phyloP scores from a whole-genome alignment of 73 alveolate species.

The Strombidium stylifer region DNA sequence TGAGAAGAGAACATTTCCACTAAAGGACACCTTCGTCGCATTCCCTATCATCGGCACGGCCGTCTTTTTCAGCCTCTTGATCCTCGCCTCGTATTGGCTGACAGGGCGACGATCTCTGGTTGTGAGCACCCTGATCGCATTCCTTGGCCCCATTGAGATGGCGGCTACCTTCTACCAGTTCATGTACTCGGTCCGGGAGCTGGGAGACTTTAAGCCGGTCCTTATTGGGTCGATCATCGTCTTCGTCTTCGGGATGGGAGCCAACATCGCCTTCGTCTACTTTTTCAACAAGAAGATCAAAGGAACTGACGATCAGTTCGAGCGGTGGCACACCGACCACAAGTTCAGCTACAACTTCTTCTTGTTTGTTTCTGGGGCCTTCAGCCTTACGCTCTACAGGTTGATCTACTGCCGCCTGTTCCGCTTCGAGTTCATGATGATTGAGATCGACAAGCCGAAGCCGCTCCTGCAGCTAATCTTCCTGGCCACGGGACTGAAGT shows the following conservation, averaged over 20 bases:
- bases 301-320: conserved; percentile 18
- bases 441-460: conserved; percentile 9
- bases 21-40: conserved; percentile 4
- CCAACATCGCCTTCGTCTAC: no score
- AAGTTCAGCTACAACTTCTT: background rate
- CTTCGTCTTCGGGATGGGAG: no score
- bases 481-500: background rate
- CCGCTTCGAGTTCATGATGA: conserved; percentile 7
- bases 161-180: background rate
- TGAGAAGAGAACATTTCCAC: conserved; percentile 12
- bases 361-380: background rate
- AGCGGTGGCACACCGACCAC: conserved; percentile 15
- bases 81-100: background rate
- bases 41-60: conserved; percentile 28
- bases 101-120: conserved; percentile 6
- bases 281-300: no score
- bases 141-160: conserved; percentile 30
- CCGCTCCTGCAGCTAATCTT: background rate
- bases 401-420: conserved; percentile 26
- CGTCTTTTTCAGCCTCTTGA: background rate
- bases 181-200: background rate
- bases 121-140: conserved; percentile 3
- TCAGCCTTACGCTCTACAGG: conserved; percentile 18
- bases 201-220: background rate
- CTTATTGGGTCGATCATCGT: no score